Evolutionary conservation across 2,329 filamentous ascomycete genomes (phyloP).

Genomic region (Cyphellophora europaea): DNA sequence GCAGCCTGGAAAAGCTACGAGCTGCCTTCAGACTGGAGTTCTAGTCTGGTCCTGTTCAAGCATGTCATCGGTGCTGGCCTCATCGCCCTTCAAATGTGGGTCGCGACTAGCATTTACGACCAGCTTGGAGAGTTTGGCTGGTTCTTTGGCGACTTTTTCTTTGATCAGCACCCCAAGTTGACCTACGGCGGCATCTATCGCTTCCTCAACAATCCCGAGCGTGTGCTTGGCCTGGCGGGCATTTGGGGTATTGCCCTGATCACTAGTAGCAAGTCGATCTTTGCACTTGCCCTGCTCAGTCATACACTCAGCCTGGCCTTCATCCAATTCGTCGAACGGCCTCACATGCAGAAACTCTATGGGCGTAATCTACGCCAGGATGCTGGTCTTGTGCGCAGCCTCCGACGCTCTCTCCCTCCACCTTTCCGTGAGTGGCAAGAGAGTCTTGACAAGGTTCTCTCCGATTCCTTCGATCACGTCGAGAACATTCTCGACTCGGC

Average conservation of each 20-base stretch:
- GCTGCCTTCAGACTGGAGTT: slow-evolving; percentile 75
- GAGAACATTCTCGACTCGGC: slow-evolving; percentile 84
- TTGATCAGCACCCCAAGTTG: slow-evolving; percentile 75
- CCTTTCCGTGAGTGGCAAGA: slow-evolving; percentile 76
- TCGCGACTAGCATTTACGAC: slow-evolving; percentile 84
- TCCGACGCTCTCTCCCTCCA: slow-evolving; percentile 75
- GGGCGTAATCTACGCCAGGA: slow-evolving; percentile 73
- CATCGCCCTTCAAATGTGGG: slow-evolving; percentile 85
- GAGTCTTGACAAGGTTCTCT: slow-evolving; percentile 76
- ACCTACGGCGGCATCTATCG: slow-evolving; percentile 97
- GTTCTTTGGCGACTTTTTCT: slow-evolving; percentile 99
- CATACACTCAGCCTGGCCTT: slow-evolving; percentile 80
- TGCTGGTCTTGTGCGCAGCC: slow-evolving; percentile 83
- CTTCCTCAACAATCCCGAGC: slow-evolving; percentile 94
- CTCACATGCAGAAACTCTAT: slow-evolving; percentile 98
- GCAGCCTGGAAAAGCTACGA: slow-evolving; percentile 96
- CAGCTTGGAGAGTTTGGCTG: slow-evolving; percentile 95
- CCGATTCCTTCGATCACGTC: slow-evolving; percentile 77
- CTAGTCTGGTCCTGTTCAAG: slow-evolving; percentile 74
- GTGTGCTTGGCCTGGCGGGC: slow-evolving; percentile 86
- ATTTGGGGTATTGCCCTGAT: slow-evolving; percentile 92
- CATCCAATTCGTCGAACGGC: slow-evolving; percentile 87
- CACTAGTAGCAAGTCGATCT: slow-evolving; percentile 79
- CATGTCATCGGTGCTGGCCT: slow-evolving; percentile 76
- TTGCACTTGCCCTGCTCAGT: slow-evolving; percentile 74